A percentile compares a stretch with the other conserved stretches of the same genome.
Conservation (phyloP, 805 yeast genomes). For the Tetrapisispora arboricola region DNA sequence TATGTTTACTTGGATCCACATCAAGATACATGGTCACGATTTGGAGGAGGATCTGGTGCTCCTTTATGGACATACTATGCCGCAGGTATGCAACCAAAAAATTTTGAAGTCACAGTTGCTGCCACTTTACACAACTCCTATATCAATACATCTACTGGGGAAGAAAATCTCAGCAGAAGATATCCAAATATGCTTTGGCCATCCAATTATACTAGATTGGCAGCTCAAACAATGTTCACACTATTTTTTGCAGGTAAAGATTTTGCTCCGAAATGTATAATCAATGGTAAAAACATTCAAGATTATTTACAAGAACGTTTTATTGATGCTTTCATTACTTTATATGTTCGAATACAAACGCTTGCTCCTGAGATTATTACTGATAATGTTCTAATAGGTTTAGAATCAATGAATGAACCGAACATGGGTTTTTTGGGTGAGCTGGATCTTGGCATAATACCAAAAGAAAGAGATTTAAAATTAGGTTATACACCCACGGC, state of each 20-base stretch:
- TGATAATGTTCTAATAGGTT: constrained; percentile 44
- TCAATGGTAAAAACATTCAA: constrained; percentile 70
- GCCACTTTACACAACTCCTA: constrained; percentile 62
- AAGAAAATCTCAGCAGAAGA: constrained; percentile 27
- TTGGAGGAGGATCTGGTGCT: constrained; percentile 85
- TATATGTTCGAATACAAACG: constrained; percentile 34
- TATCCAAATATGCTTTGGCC: constrained; percentile 91
- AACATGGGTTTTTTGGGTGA: constrained; percentile 64
- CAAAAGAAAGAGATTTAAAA: constrained; percentile 54
- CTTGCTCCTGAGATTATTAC: constrained; percentile 38
- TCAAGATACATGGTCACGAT: constrained; percentile 91
- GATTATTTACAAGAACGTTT: constrained; percentile 61
- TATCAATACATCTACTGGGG: constrained; percentile 29
- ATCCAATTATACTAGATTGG: constrained; percentile 70
- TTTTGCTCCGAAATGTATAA: constrained; percentile 64
- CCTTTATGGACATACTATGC: constrained; percentile 89
- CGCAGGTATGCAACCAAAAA: constrained; percentile 73
- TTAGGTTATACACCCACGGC: constrained; percentile 80
- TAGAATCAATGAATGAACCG: constrained; percentile 84
- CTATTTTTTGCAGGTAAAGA: constrained; percentile 69
- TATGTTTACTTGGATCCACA: constrained; percentile 81
- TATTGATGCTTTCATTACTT: constrained; percentile 40
- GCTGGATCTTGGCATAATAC: constrained; percentile 42
- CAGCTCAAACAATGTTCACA: constrained; percentile 73
- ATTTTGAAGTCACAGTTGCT: constrained; percentile 66